These are phyloP conservation scores for Lomentospora prolificans DNA, from an alignment of 2,329 filamentous ascomycete species.

Conservation along the genomic window DNA sequence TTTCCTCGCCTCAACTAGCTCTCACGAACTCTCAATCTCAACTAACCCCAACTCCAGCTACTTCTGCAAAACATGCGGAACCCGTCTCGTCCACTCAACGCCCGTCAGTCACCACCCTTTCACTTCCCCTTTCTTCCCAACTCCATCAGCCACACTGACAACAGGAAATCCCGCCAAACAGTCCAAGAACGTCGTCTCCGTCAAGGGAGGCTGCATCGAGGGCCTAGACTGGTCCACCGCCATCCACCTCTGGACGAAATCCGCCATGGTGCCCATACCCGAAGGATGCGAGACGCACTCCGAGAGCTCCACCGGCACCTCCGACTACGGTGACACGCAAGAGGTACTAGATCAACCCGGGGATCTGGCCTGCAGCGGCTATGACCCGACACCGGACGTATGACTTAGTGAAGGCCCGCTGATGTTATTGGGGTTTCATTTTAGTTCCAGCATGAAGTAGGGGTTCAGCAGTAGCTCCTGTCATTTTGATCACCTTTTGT, in stretches of 20 bases:
- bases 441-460: conserved; percentile 6
- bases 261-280: conserved; percentile 59
- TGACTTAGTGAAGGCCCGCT: neutral
- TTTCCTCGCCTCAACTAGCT: neutral
- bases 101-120: conserved; percentile 29
- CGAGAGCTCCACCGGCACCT: conserved; percentile 36
- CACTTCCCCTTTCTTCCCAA: neutral
- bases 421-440: neutral
- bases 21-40: too few relatives aligned
- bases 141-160: too few relatives aligned
- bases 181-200: conserved; percentile 50
- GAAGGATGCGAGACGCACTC: conserved; percentile 49
- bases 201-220: conserved; percentile 59
- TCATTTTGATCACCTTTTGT: neutral
- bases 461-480: neutral
- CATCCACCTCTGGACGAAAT: conserved; percentile 59
- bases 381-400: neutral
- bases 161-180: too few relatives aligned
- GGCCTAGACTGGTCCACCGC: conserved; percentile 50
- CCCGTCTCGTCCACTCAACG: conserved; percentile 52
- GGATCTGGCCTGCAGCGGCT: conserved; percentile 25
- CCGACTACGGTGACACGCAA: conserved; percentile 31
- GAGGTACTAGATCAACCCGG: conserved; percentile 38
- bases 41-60: conserved; percentile 32
- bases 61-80: conserved; percentile 58